phyloP scores from a whole-genome alignment of 768 basidiomycete species.

The Arthromyces matolae region DNA sequence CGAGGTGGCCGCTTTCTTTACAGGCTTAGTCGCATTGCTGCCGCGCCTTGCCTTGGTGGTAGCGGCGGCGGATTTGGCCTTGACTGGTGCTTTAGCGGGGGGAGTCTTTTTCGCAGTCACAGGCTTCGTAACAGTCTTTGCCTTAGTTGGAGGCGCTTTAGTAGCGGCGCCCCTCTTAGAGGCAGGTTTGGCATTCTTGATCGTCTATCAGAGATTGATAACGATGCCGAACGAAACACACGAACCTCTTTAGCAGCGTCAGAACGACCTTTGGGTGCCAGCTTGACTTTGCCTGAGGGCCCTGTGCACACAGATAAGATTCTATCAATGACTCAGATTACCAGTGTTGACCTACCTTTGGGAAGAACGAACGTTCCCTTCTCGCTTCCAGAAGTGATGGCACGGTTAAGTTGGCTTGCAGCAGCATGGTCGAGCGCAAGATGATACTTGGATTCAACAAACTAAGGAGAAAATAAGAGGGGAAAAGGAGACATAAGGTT shows the following conservation, averaged over 20 bases:
- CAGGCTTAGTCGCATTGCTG: constrained; percentile 16
- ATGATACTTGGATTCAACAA: constrained; percentile 81
- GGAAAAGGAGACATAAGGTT: constrained; percentile 9
- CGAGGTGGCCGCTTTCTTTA: constrained; percentile 19
- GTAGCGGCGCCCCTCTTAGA: constrained; percentile 37
- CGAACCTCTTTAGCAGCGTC: constrained; percentile 53
- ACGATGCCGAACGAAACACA: not conserved
- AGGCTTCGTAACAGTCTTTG: constrained; percentile 22
- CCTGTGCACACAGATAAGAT: constrained; percentile 19
- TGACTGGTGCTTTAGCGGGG: constrained; percentile 15
- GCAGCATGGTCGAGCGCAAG: constrained; percentile 72
- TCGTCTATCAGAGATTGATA: constrained; percentile 7
- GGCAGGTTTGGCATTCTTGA: constrained; percentile 40
- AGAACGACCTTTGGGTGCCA: constrained; percentile 55
- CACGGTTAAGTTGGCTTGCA: constrained; percentile 73
- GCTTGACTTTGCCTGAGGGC: constrained; percentile 34
- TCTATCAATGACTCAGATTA: constrained; percentile 2
- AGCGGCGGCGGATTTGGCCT: constrained; percentile 25
- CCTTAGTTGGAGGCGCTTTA: constrained; percentile 26
- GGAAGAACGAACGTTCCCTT: constrained; percentile 48
- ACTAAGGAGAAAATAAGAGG: constrained; percentile 36
- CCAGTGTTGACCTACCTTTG: constrained; percentile 34
- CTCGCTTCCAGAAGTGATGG: constrained; percentile 58
- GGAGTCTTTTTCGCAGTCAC: constrained; percentile 17
- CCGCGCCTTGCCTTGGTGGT: constrained; percentile 26